Base-by-base conservation (phyloP, 1,284 basidiomycete species). In the Mycena citricolor region DNA sequence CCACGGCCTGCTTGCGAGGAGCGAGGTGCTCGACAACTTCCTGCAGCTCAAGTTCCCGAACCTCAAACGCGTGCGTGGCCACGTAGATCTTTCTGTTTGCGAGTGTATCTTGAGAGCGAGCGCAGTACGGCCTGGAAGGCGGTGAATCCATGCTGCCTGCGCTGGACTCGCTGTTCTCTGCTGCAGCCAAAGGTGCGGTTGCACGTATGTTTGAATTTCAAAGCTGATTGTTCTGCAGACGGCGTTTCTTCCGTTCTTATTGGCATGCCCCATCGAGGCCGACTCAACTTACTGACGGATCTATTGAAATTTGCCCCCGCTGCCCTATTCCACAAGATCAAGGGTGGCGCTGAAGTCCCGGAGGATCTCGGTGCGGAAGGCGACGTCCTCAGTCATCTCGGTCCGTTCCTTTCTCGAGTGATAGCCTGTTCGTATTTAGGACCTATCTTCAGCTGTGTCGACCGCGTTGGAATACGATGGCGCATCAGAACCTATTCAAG, bases 81-180 rank as follows among this genome's bases (percentile, higher is more conserved):
- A 19, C 22, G n/a, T 19, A 17, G 16, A 19, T 23, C 25, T 13
- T 24, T 16, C n/a, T 42, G 19, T 23, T n/a, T 16, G 17, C 29
- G 22, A 29, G 32, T 30, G 19, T 37, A 21, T 39, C 20, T 37
- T 24, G 20, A n/a, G 13, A 25, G 11, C 32, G n/a, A n/a, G n/a
- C n/a, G 4, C 16, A 74, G 66, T 92, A 90, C 61, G 87, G 88
- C 0, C 69, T 91, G 21, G 91, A 94, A 64, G 91, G 91, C 2
- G 92, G 86, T 1, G 92, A 94, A 68, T 89, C 86, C 5, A 93
- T 94, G 90, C 66, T 94, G 14, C 85, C 89, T 1, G 90, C 89
- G 1, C 70, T 94, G 2, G 88, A 92, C 54, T 72, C 79, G 0
- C 63, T 94, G 10, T 90, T 94, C 54, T 69, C 73, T 1, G 70